These are phyloP conservation scores for Astragalus membranaceus DNA, from an alignment of 306 rosid species.

Conservation along the genomic window DNA sequence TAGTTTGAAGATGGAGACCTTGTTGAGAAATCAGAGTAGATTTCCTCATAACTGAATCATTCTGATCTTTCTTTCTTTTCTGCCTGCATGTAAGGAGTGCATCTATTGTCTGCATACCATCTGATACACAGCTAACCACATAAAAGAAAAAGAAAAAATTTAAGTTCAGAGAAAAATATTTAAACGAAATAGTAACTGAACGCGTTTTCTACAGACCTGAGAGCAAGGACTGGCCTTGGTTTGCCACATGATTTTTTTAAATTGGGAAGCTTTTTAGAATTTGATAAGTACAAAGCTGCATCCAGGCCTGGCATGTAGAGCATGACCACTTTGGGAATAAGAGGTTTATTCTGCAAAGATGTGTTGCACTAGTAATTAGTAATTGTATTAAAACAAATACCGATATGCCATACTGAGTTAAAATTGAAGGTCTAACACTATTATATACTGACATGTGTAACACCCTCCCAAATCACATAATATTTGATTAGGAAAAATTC, in stretches of 20 bases:
- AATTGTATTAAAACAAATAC: not conserved
- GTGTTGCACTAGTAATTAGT: not conserved
- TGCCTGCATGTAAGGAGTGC: slow-evolving; percentile 77
- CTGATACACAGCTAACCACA: slow-evolving; percentile 68
- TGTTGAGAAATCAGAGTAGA: slow-evolving; percentile 34
- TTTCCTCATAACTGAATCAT: slow-evolving; percentile 21
- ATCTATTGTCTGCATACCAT: slow-evolving; percentile 86
- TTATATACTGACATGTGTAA: not conserved
- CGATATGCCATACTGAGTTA: not conserved
- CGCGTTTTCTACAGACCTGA: slow-evolving; percentile 52
- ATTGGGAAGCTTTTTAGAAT: slow-evolving; percentile 52
- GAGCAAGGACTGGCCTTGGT: slow-evolving; percentile 84
- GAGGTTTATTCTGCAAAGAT: slow-evolving; percentile 85
- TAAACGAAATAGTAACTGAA: slow-evolving; percentile 4
- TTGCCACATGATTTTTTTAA: slow-evolving; percentile 60
- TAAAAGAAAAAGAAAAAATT: not conserved
- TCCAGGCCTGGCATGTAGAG: slow-evolving; percentile 89
- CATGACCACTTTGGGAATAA: slow-evolving; percentile 91
- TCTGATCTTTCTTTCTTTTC: slow-evolving; percentile 82
- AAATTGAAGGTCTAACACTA: not conserved
- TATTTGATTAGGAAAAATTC: no score
- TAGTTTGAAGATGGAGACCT: slow-evolving; percentile 43
- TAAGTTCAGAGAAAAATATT: slow-evolving; percentile 12
- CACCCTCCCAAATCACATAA: no score
- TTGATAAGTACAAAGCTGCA: slow-evolving; percentile 81